Base-by-base conservation (phyloP, 2,329 filamentous ascomycete species). In the Paracorniculantispora psalliotae region DNA sequence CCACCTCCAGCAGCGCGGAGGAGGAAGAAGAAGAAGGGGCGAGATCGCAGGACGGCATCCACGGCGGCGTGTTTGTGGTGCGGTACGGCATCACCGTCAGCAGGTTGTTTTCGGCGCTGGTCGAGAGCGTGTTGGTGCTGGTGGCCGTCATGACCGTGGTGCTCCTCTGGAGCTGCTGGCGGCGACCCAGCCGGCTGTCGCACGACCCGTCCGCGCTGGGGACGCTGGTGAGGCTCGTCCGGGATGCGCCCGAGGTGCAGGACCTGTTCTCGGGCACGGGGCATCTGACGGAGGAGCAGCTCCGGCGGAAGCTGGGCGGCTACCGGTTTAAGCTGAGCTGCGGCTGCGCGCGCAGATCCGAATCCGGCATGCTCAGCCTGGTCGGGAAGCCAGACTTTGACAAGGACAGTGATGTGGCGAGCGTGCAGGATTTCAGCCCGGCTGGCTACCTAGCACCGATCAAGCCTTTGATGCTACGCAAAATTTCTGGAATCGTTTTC, bases 51-150 rank as follows among this genome's bases (percentile, higher is more conserved):
- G n/a, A n/a, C n/a, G n/a, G n/a, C n/a, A n/a, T n/a, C n/a, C n/a
- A n/a, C n/a, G n/a, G n/a, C n/a, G n/a, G n/a, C 7, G 37, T 15
- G n/a, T 41, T 41, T 15, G n/a, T 19, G n/a, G 37, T 17, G 43
- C 43, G 23, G 43, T 46, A 63, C 0, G 75, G 70, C 0, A 65
- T 77, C 0, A 51, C 72, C 0, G 72, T 74, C 3, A 75, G 69
- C 48, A 62, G 74, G 2, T 1, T 61, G 0, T 67, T 73, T 10
- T 70, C 74, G 0, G 66, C 66, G 0, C 35, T 64, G 0, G 63
- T 75, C 0, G 74, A 77, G 17, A 60, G 44, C 0, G 13, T 75
- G 0, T 51, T 76, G 1, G n/a, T 60, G 0, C 0, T 71, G 0
- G 63, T 71, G 0, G 61, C 68, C 0, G 1, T 68, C 0, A 62